A percentile compares a stretch with the other conserved stretches of the same genome.
Evolutionary conservation across 2,329 filamentous ascomycete genomes (phyloP).

Genomic region (Clonostachys chloroleuca): DNA sequence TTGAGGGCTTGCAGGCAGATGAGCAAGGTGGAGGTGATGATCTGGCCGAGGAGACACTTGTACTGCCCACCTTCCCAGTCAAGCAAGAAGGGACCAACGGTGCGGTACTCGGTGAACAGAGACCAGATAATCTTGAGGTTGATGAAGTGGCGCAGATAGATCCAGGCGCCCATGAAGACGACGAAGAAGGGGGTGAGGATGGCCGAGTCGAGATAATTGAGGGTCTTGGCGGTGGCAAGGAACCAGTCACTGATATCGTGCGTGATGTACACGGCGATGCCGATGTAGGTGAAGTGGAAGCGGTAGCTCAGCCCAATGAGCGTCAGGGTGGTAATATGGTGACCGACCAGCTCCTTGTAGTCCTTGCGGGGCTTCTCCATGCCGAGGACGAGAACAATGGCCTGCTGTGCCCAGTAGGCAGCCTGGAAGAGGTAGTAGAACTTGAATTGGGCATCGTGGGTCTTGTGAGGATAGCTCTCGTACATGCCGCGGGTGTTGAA

Average conservation of each 20-base stretch:
- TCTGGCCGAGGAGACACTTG: slow-evolving; percentile 68
- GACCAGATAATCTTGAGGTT: slow-evolving; percentile 75
- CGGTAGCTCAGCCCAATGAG: slow-evolving; percentile 86
- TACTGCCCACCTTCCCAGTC: slow-evolving; percentile 75
- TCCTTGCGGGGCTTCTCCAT: slow-evolving; percentile 94
- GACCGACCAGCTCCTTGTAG: slow-evolving; percentile 86
- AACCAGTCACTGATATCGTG: slow-evolving; percentile 96
- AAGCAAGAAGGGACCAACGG: slow-evolving; percentile 69
- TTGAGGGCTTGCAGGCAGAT: slow-evolving; percentile 69
- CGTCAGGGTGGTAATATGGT: slow-evolving; percentile 84
- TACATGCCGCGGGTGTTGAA: slow-evolving; percentile 93
- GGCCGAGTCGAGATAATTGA: slow-evolving; percentile 83
- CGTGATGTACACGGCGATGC: slow-evolving; percentile 87
- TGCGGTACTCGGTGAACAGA: slow-evolving; percentile 70
- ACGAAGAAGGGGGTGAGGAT: slow-evolving; percentile 82
- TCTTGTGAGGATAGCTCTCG: slow-evolving; percentile 77
- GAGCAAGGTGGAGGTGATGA: slow-evolving; percentile 63
- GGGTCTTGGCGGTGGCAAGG: slow-evolving; percentile 84
- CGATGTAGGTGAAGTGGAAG: slow-evolving; percentile 96
- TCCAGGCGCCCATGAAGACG: slow-evolving; percentile 78
- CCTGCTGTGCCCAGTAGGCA: slow-evolving; percentile 93
- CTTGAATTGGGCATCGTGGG: slow-evolving; percentile 80
- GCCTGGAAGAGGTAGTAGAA: slow-evolving; percentile 95
- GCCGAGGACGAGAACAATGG: slow-evolving; percentile 78
- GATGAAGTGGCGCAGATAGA: slow-evolving; percentile 84